Base-by-base conservation (phyloP, 371 early-diverging fungal genomes). In the Actinomortierella wolfii region DNA sequence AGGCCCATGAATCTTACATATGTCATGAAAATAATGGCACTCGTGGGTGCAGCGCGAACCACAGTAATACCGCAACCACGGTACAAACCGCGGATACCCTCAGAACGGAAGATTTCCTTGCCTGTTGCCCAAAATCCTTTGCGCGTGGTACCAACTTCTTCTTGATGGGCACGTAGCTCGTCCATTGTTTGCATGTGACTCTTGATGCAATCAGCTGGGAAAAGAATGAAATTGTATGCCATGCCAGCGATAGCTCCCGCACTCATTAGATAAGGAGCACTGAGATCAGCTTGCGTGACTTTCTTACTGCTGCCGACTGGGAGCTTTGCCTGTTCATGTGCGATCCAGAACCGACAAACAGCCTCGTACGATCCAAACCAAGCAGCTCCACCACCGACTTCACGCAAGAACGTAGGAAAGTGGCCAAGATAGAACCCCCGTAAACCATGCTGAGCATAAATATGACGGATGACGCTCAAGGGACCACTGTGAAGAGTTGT, bases 301-400 rank as follows among this genome's bases (percentile, higher is more conserved):
- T 40, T 66, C 23, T 73, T 58, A 1, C 51, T 64, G 11, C 51
- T 44, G 45, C 66, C 70, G 15, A 18, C 25, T 1, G 56, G 55
- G 17, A 67, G 64, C 13, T 34, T 58, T 24, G 44, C 49, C 54
- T 83, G 74, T 57, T 76, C 65, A 51, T 75, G 79, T 9, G 70
- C 63, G 17, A 95, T 79, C 60, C 92, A 79, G 25, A 79, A 66
- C 15, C 81, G 80, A 59, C 91, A 89, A 1, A 85, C 80, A 34
- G 87, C 77, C 77, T 98, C 97, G 64, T 98, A 98, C 7, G 90
- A 82, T 59, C 97, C 97, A 70, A 98, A 98, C 97, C 97, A 98
- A 15, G 90, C 93, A 0, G 90, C 95, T 21, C 95, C 95, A 43
- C 98, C 98, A n/a, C 92, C 87, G 3, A 89, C 78, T 70, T 97